Base-by-base conservation (phyloP, 2,329 filamentous ascomycete species). In the Scopulariopsis brevicaulis region DNA sequence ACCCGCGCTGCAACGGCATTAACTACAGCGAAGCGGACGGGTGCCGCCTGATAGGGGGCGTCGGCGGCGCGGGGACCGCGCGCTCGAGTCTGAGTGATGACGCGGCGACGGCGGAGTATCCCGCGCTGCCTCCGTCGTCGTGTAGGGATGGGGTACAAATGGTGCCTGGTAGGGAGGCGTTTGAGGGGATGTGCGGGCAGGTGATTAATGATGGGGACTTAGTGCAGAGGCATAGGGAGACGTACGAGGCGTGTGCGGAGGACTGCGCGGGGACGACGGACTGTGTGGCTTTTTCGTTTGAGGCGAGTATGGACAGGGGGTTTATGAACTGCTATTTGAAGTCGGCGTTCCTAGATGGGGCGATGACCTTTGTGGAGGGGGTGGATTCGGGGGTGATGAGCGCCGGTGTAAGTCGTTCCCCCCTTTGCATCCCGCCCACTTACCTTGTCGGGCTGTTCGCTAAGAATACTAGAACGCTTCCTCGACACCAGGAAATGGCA, bases 271-370 rank as follows among this genome's bases (percentile, higher is more conserved):
- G 24, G 20, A 54, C 25, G 25, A 18, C 12, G 4, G 55, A 34
- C 22, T 59, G 58, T 28, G 25, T 20, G 18, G 58, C 51, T 18
- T 57, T 59, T 32, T 54, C 55, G 24, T 59, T 43, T 18, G 58
- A 59, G 22, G 11, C 51, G 22, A 25, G 22, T 34, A 37, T 59
- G 40, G 22, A 22, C 1, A 18, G n/a, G n/a, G 58, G 58, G 2
- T 59, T 59, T 52, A 59, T 51, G 20, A 59, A 59, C 46, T 59
- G 58, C 34, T 59, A 59, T 18, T 40, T 59, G 20, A 59, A 59
- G 55, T 53, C 32, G 35, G 51, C 25, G 8, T 20, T 46, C 18
- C 15, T 28, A 7, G 40, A 50, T 12, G 24, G n/a, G 8, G 34
- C 24, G 4, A 24, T 56, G 20, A 53, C 32, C 24, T 28, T 25